Evolutionary conservation across 257 asterid genomes (phyloP), one percentile per base, ranked within the genome.

Genomic region (Solanum chilense): DNA sequence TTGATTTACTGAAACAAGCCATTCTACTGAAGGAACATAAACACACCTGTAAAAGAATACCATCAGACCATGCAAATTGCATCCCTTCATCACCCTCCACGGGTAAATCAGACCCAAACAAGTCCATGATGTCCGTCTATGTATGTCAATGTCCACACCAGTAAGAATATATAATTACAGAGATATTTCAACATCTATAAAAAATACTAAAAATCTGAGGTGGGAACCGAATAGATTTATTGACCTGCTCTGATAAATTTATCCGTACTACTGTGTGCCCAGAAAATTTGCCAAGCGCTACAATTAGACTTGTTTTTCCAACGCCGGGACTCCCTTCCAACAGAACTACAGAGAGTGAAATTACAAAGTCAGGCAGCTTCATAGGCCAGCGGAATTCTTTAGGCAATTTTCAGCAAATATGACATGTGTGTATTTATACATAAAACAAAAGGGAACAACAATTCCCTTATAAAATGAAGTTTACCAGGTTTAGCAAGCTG

Each of bases 321-420:
- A 97, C 99, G 76, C 99, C 99, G 9, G 99, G 99, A 88, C 99
- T 97, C 81, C 99, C 99, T 93, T 97, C 99, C 93, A 97, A 87
- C 92, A 97, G 90, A 88, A 95, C 99, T 95, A 85, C 69, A 89
- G 86, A 87, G 89, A 62, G 83, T 86, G 90, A 89, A 77, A 35
- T 78, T 62, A 35, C 85, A 83, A 87, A 71, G 84, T 93, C 78
- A 93, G 92, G 88, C 85, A 60, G 47, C 56, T 39, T 71, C 84
- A 84, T 60, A 71, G 64, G 68, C 42, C 85, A 49, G 69, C 49
- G 85, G 29, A 81, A 29, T 81, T 47, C 66, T 45, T 78, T 27
- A 66, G 45, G 37, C 4, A 7, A 45, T 27, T 27, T 78, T 78
- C 84, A 44, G 83, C 62, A 78, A 78, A 78, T 78, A 45, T 15